Conservation (phyloP, 1,284 basidiomycete genomes). For the Taiwanofungus camphoratus region DNA sequence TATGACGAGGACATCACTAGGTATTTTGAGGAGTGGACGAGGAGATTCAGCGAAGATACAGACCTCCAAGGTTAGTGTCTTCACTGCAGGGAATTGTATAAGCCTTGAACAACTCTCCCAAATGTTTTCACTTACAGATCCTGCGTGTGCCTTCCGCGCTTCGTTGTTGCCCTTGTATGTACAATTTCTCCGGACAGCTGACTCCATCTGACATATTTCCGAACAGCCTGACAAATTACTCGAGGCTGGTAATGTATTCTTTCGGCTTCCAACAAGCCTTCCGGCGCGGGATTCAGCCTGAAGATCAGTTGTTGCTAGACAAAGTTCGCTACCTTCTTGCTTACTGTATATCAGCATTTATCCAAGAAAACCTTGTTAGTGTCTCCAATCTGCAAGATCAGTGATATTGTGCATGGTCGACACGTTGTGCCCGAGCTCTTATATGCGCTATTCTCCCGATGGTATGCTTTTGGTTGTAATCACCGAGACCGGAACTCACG, state of each 20-base stretch:
- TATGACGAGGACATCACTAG: constrained; percentile 53
- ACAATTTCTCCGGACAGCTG: neutral
- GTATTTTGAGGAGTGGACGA: constrained; percentile 60
- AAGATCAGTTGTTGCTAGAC: constrained; percentile 61
- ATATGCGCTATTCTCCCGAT: constrained; percentile 80
- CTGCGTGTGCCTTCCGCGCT: constrained; percentile 57
- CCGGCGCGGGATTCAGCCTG: constrained; percentile 56
- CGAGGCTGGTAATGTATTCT: constrained; percentile 80
- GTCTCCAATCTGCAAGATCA: constrained; percentile 62
- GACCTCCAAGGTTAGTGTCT: constrained; percentile 18
- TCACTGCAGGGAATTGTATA: neutral
- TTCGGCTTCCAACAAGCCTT: constrained; percentile 82
- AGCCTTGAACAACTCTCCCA: neutral
- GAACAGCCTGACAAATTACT: constrained; percentile 64
- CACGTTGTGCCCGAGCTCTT: constrained; percentile 62
- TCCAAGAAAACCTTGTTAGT: constrained; percentile 34
- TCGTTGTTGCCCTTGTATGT: constrained; percentile 70
- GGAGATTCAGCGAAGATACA: constrained; percentile 21
- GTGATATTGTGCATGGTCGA: constrained; percentile 66
- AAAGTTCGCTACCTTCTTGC: constrained; percentile 39
- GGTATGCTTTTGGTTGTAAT: constrained; percentile 34
- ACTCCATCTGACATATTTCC: constrained; percentile 2
- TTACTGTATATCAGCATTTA: constrained; percentile 1
- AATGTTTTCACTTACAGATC: constrained; percentile 35
- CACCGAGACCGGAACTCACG: neutral